phyloP scores from a whole-genome alignment of 306 rosid species.

The Potentilla sterilis region DNA sequence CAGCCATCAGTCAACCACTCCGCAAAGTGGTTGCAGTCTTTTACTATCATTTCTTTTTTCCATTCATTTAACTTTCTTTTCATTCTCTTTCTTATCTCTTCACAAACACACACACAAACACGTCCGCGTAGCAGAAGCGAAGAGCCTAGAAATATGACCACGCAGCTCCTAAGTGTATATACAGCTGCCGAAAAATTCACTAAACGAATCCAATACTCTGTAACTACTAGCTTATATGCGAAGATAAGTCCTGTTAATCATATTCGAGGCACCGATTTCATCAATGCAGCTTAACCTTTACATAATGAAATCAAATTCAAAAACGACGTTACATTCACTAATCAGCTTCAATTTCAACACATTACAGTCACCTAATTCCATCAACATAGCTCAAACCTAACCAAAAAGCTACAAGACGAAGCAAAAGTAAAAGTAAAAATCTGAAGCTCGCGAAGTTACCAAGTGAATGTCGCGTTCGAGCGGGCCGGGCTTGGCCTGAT shows the following conservation, averaged over 20 bases:
- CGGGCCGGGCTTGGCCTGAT: slow-evolving; percentile 28
- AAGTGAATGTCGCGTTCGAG: slow-evolving; percentile 32
- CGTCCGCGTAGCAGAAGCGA: neutral
- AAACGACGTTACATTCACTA: neutral
- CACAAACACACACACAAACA: neutral
- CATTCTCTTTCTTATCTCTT: neutral
- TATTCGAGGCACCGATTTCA: neutral
- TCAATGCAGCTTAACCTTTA: neutral
- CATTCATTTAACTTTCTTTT: neutral
- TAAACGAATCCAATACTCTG: neutral
- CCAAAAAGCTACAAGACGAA: neutral
- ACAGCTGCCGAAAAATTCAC: neutral
- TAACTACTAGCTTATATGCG: neutral
- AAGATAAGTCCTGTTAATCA: neutral
- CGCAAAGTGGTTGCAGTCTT: neutral
- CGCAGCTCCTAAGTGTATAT: neutral
- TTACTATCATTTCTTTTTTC: neutral
- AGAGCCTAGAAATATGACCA: neutral
- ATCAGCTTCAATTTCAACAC: neutral
- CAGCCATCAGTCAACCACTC: neutral
- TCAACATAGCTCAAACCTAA: neutral
- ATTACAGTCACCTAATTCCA: neutral
- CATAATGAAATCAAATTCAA: neutral
- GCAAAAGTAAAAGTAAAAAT: neutral
- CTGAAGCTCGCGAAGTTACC: slow-evolving; percentile 5